phyloP scores from a whole-genome alignment of 2,329 filamentous ascomycete genomes.

The Clonostachys solani region DNA sequence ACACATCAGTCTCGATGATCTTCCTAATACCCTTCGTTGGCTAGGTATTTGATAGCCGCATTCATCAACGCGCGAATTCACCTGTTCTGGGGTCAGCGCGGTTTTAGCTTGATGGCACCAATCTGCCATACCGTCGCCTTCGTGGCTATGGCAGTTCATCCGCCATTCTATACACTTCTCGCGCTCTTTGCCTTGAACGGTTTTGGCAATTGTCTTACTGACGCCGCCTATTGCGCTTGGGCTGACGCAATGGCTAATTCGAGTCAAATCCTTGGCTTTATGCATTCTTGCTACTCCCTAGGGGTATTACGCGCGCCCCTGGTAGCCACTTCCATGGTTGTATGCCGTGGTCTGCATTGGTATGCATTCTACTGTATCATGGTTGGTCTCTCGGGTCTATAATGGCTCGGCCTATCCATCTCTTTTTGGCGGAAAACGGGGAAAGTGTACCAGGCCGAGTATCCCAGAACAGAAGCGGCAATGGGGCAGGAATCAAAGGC shows the following conservation, averaged over 20 bases:
- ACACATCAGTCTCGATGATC: conserved; percentile 57
- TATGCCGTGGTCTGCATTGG: conserved; percentile 55
- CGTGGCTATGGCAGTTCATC: conserved; percentile 54
- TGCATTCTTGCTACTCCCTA: conserved; percentile 62
- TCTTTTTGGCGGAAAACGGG: conserved; percentile 60
- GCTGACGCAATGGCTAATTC: conserved; percentile 62
- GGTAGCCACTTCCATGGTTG: conserved; percentile 64
- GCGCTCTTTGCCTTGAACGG: conserved; percentile 59
- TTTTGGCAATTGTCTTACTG: conserved; percentile 62
- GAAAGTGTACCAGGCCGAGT: conserved; percentile 41
- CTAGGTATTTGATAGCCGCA: conserved; percentile 57
- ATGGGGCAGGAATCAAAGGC: conserved; percentile 23
- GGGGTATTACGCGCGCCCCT: conserved; percentile 61
- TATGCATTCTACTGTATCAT: conserved; percentile 69
- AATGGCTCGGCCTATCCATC: conserved; percentile 43
- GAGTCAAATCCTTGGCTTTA: conserved; percentile 61
- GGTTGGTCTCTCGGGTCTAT: conserved; percentile 45
- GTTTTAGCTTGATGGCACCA: conserved; percentile 59
- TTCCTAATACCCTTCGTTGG: conserved; percentile 62
- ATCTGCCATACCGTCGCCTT: conserved; percentile 59
- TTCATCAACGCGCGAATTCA: conserved; percentile 59
- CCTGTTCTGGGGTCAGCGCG: conserved; percentile 57
- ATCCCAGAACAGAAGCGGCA: conserved; percentile 12
- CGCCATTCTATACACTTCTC: conserved; percentile 60
- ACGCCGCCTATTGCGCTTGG: conserved; percentile 44